Base-by-base conservation (phyloP, 805 yeast genomes). In the Saturnispora halmiae region DNA sequence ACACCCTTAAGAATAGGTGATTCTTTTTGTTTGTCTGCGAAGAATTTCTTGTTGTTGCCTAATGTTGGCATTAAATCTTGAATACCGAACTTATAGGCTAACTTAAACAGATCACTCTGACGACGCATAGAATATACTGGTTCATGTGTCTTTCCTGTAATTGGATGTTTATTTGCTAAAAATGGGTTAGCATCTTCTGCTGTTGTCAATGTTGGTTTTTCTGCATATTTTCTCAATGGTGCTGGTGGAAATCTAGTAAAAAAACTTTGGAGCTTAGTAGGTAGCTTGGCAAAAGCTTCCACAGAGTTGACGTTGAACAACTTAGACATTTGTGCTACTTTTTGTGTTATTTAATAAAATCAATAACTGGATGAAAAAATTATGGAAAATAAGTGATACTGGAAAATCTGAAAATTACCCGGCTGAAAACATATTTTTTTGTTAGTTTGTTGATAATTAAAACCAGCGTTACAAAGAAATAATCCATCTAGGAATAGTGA, bases 111-210 rank as follows among this genome's bases (percentile, higher is more conserved):
- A 48, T 80, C 95, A 15, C 88, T 76, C 54, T 84, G 87, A 53
- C 90, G 75, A 64, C 95, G 75, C 54, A 79, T 65, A 7, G 95
- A 83, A 61, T 75, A 83, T 50, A 76, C 70, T 20, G 96, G 84
- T 44, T 77, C 75, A 52, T 84, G 94, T 65, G 79, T 75, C 51
- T 64, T 69, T n/a, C 81, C 75, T 18, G 94, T 85, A 18, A 81
- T 73, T 16, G 94, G 86, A 59, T 87, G 87, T 54, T 73, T 81
- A 60, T 85, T 87, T 19, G 94, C 80, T 41, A 85, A 60, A 60
- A 88, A 88, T 40, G 96, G 96, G 61, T 88, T 88, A 51, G 87
- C 82, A 45, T 75, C 73, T 18, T 73, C 70, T 36, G 86, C 88
- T 36, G 63, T 65, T 18, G 83, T 77, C 22, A 74, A 64, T 2